Percentiles rank a stretch among this genome's conserved stretches.
These are phyloP conservation scores for Fusarium duplospermum DNA, from an alignment of 2,329 filamentous ascomycete genomes.

Conservation along the genomic window DNA sequence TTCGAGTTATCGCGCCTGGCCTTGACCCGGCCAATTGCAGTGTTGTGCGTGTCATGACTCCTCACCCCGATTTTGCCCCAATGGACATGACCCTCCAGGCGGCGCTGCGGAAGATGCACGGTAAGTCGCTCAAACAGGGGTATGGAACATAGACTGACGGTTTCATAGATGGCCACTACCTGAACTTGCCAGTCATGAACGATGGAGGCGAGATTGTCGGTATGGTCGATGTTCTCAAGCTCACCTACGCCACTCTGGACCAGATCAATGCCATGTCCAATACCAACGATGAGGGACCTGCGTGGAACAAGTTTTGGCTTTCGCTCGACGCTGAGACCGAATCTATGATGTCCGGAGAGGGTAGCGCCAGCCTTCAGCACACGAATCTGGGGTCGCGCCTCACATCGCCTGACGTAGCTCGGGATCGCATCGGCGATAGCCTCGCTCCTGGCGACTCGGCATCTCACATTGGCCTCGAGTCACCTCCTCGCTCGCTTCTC, in stretches of 20 bases:
- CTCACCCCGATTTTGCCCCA: conserved; percentile 97
- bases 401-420: conserved; percentile 81
- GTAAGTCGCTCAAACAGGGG: conserved; percentile 62
- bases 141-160: conserved; percentile 19
- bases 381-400: conserved; percentile 75
- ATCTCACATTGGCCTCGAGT: conserved; percentile 87
- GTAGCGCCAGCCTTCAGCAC: conserved; percentile 76
- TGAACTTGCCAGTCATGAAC: conserved; percentile 99
- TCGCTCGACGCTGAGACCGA: conserved; percentile 95
- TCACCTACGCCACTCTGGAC: conserved; percentile 97
- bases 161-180: conserved; percentile 89
- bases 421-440: conserved; percentile 81
- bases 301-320: conserved; percentile 99
- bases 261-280: conserved; percentile 97
- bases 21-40: conserved; percentile 95
- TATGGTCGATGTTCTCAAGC: conserved; percentile 98
- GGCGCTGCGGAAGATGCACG: conserved; percentile 98
- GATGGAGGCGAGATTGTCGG: conserved; percentile 96
- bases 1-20: conserved; percentile 96
- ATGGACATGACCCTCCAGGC: conserved; percentile 99
- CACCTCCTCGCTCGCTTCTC: conserved; percentile 75
- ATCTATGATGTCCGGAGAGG: conserved; percentile 94
- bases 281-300: conserved; percentile 90
- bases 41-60: conserved; percentile 98
- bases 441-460: conserved; percentile 94